Conservation (phyloP, 345 rosid genomes). For the Acer yangbiense region DNA sequence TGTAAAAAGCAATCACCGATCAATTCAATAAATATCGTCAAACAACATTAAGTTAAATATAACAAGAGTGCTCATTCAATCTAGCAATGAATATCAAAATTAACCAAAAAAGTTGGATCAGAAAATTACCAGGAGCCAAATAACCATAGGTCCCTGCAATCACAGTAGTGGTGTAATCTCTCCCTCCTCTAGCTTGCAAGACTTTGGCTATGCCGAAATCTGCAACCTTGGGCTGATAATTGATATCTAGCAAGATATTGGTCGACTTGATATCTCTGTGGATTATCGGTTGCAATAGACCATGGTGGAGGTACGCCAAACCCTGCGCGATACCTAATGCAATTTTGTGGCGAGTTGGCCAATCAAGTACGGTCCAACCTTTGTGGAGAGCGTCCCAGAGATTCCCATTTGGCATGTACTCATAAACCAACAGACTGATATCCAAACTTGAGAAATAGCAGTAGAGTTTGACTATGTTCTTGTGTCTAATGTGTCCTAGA, state of each 20-base stretch:
- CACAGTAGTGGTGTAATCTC: constrained; percentile 81
- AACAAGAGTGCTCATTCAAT: too few relatives aligned
- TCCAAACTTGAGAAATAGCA: constrained; percentile 76
- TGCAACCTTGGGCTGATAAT: constrained; percentile 85
- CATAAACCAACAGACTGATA: constrained; percentile 74
- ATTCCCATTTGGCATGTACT: constrained; percentile 92
- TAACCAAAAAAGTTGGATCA: constrained; percentile 6
- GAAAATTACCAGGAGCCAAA: constrained; percentile 74
- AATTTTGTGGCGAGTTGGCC: constrained; percentile 88
- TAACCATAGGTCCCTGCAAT: constrained; percentile 95
- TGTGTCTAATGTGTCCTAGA: constrained; percentile 81
- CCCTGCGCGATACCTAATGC: constrained; percentile 95
- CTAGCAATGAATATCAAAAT: too few relatives aligned
- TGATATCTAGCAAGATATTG: constrained; percentile 73
- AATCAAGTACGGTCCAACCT: constrained; percentile 55
- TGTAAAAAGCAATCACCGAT: constrained; percentile 31
- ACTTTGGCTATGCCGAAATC: constrained; percentile 97
- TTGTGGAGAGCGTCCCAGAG: constrained; percentile 88
- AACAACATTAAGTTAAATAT: too few relatives aligned
- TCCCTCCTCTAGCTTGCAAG: constrained; percentile 76
- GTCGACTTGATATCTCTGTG: constrained; percentile 95
- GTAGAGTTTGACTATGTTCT: constrained; percentile 83
- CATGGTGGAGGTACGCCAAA: constrained; percentile 89
- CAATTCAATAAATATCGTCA: neutral
- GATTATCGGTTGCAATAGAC: constrained; percentile 68